Evolutionary conservation across 2,329 filamentous ascomycete genomes (phyloP), one percentile per base, ranked within the genome.

Genomic region (Fusarium sublunatum): DNA sequence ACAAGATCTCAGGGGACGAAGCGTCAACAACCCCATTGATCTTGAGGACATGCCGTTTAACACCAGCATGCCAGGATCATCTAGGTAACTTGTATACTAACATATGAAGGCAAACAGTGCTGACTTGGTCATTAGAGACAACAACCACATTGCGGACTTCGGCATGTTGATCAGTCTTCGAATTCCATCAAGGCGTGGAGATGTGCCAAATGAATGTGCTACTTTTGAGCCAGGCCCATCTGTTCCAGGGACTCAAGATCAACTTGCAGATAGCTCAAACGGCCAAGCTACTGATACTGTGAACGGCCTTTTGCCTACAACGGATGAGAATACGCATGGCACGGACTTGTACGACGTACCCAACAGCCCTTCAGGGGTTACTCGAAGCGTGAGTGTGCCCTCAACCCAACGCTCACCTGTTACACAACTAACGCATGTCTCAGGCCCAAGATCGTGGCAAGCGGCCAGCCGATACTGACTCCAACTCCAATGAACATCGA

Each of bases 11-110:
- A 47, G 34, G 22, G 59, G 57, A 2, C 34, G 15, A 1, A 62
- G 46, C 24, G 39, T 29, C 5, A n/a, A 53, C 12, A 22, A 62
- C 6, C 57, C 59, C 6, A 57, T 61, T 3, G 55, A 65, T 6
- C 7, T 65, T 6, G 61, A 61, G 32, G 29, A 19, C 10, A 61
- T 47, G 56, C 5, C 32, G 13, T 11, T 43, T 2, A 24, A 24
- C 2, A 10, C 13, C 12, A 46, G 24, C 3, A 5, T 7, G 2
- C 3, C 61, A 1, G 29, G 11, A 0, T 2, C 7, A 3, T 22
- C 56, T 4, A 38, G 2, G 61, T 65, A 41, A 36, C 61, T 19
- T 40, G 5, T 7, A 13, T 22, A 1, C 7, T 24, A 3, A 25
- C 8, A 2, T 3, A 12, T 9, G 7, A 19, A 11, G 8, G 19